These are phyloP conservation scores for Entamoeba dispar DNA, from an alignment of 208 protist species.

Conservation along the genomic window DNA sequence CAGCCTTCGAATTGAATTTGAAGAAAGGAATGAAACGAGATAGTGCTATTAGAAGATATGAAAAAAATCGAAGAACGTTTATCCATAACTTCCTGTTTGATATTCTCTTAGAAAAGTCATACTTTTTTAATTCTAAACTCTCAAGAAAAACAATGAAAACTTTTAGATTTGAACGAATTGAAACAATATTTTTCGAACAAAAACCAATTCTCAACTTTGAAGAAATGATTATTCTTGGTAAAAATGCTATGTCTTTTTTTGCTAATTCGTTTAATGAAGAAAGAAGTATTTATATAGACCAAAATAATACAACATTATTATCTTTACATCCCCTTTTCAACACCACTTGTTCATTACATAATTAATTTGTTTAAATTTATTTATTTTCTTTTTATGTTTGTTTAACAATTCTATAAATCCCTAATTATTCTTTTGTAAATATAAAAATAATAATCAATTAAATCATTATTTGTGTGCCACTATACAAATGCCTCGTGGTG, in stretches of 20 bases:
- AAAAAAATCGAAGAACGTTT: not conserved
- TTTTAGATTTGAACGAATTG: not conserved
- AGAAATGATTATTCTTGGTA: not conserved
- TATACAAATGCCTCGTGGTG: too few relatives aligned
- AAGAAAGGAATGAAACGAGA: not conserved
- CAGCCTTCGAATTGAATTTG: not conserved
- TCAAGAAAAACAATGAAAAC: not conserved
- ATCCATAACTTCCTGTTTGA: not conserved
- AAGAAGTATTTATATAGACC: too few relatives aligned
- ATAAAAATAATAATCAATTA: too few relatives aligned
- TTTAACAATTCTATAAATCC: too few relatives aligned
- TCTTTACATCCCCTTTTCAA: too few relatives aligned
- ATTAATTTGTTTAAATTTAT: too few relatives aligned
- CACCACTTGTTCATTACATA: too few relatives aligned
- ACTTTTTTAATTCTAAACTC: not conserved
- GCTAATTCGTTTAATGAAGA: too few relatives aligned
- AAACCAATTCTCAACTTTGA: not conserved
- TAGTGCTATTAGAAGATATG: not conserved
- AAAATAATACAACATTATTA: too few relatives aligned
- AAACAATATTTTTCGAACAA: not conserved
- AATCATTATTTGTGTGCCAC: too few relatives aligned
- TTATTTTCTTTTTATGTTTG: too few relatives aligned
- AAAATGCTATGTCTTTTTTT: not conserved
- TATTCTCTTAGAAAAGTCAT: not conserved
- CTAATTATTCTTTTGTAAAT: too few relatives aligned